These are phyloP conservation scores for Euphorbia lathyris DNA, from an alignment of 345 rosid species.

Conservation along the genomic window DNA sequence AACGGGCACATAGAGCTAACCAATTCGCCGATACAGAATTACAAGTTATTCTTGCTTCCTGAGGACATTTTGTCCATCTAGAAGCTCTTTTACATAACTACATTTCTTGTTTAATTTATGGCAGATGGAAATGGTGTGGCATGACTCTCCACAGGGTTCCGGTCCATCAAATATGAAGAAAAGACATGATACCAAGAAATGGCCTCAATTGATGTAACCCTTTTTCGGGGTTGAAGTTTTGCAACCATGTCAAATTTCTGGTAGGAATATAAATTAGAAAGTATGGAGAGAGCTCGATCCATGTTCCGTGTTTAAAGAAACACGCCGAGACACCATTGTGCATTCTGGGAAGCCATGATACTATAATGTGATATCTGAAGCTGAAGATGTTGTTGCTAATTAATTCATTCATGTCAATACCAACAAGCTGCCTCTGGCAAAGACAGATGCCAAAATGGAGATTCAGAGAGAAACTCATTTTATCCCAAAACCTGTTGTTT, in stretches of 20 bases:
- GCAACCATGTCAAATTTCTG: too few relatives aligned
- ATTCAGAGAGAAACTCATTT: not conserved
- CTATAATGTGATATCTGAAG: not conserved
- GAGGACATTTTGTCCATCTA: not conserved
- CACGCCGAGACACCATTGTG: too few relatives aligned
- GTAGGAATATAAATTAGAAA: too few relatives aligned
- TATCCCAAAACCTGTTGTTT: not conserved
- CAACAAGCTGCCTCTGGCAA: not conserved
- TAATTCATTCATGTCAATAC: not conserved
- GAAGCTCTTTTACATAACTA: not conserved
- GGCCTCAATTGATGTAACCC: constrained; percentile 67
- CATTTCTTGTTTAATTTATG: constrained; percentile 8
- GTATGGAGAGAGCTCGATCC: too few relatives aligned
- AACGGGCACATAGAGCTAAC: not conserved
- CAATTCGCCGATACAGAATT: not conserved
- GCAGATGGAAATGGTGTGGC: constrained; percentile 93
- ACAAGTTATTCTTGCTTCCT: not conserved
- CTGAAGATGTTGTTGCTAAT: not conserved
- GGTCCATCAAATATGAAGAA: constrained; percentile 51
- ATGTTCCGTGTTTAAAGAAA: too few relatives aligned
- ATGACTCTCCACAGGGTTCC: constrained; percentile 52
- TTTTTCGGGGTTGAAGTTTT: not conserved
- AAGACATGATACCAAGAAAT: constrained; percentile 53
- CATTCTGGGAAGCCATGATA: not conserved
- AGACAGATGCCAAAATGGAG: not conserved